Evolutionary conservation across 345 rosid species (phyloP), one percentile per base, ranked within the genome.

Genomic region (Cardamine occulta): DNA sequence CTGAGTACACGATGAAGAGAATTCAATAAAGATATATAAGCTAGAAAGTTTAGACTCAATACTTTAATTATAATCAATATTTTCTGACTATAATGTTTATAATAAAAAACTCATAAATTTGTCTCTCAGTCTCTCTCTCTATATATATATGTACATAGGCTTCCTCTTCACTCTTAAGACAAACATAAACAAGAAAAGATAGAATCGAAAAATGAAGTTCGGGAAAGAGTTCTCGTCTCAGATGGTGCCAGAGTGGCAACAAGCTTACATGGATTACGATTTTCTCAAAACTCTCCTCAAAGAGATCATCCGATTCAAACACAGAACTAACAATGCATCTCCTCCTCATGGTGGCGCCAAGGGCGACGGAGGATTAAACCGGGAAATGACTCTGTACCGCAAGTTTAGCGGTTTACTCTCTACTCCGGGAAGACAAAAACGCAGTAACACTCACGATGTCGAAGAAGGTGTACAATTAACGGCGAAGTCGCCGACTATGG

Each of bases 151-250:
- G 13, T 2, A 37, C 39, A 35, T 2, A 37, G 8, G 0, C 6
- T 32, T 32, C 37, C 9, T 32, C 9, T 32, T 8, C 39, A 5
- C 10, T 66, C 57, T 45, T 34, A 18, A 35, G 15, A 53, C 32
- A 34, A 21, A 45, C 69, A 52, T 31, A 61, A 75, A 56, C 7
- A 3, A 14, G 34, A 29, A 54, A 10, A n/a, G n/a, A n/a, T n/a
- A 67, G 45, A 74, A 23, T 9, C 13, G 0, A 58, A 21, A 88
- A 32, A 32, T 90, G 96, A 90, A 90, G 85, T 90, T 86, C 21
- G 96, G 93, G 51, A 90, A 90, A 62, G 93, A 86, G 56, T 90
- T 81, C 34, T 60, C 65, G 10, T 44, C 75, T 4, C 85, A 84
- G 32, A 82, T 78, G 87, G 85, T 84, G 40, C 83, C 82, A 10